phyloP scores from a whole-genome alignment of 2,329 filamentous ascomycete species.

The Xylariaceae sp. region DNA sequence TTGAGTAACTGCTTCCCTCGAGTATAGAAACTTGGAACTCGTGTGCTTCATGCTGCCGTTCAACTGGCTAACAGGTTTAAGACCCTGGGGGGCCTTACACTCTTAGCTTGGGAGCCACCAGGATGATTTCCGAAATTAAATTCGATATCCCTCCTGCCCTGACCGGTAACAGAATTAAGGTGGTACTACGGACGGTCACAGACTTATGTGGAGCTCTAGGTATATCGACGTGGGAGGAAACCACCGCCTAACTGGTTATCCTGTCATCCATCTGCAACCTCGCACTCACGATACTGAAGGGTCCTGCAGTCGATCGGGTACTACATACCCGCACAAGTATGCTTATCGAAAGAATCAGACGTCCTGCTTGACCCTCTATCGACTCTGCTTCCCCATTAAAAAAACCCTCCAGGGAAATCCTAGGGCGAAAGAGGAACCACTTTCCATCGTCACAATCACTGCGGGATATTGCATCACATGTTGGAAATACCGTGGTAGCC shows the following conservation, averaged over 20 bases:
- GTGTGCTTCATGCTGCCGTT: slow-evolving; percentile 5
- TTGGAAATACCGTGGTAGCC: slow-evolving; percentile 5
- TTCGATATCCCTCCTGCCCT: slow-evolving; percentile 20
- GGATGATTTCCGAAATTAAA: slow-evolving; percentile 24
- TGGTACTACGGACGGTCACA: slow-evolving; percentile 26
- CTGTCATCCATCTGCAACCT: slow-evolving; percentile 19
- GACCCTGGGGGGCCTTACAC: slow-evolving; percentile 2
- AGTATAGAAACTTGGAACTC: not conserved
- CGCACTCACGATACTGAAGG: slow-evolving; percentile 30
- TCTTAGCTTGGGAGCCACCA: slow-evolving; percentile 15
- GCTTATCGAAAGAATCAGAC: too few relatives aligned
- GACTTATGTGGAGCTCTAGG: slow-evolving; percentile 30
- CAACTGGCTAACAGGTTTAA: not conserved
- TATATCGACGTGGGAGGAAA: slow-evolving; percentile 27
- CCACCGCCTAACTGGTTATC: slow-evolving; percentile 20
- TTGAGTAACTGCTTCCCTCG: not conserved
- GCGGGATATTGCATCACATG: slow-evolving; percentile 4
- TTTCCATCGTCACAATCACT: slow-evolving; percentile 1
- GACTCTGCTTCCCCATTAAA: slow-evolving; percentile 17
- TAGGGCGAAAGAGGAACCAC: too few relatives aligned
- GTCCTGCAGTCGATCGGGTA: slow-evolving; percentile 25
- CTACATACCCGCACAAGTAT: slow-evolving; percentile 7
- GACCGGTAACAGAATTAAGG: slow-evolving; percentile 23
- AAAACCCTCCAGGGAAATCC: not conserved
- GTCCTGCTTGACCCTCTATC: slow-evolving; percentile 4